Evolutionary conservation across 768 basidiomycete species (phyloP).

Genomic region (Mycena filopes): DNA sequence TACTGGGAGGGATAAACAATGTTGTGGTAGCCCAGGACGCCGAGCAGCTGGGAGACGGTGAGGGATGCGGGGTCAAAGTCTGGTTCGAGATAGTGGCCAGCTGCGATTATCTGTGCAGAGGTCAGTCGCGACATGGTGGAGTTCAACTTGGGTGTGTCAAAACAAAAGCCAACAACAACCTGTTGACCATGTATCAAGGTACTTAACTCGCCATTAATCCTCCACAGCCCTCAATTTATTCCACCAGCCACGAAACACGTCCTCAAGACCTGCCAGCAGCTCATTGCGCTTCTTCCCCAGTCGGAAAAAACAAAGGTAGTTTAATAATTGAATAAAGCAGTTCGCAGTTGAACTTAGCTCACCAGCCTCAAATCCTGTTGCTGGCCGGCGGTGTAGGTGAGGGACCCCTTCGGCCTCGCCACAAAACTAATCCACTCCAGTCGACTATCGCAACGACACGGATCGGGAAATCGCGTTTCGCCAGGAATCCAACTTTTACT

Average conservation of each 20-base stretch:
- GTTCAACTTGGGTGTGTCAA: too few species aligned
- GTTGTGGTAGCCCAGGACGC: slow-evolving; percentile 81
- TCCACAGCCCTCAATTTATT: not conserved
- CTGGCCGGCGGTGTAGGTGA: slow-evolving; percentile 65
- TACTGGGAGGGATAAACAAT: slow-evolving; percentile 78
- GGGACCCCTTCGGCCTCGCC: not conserved
- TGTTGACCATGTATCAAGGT: slow-evolving; percentile 21
- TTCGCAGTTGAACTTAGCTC: slow-evolving; percentile 5
- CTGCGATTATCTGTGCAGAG: slow-evolving; percentile 77
- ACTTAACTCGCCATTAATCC: not conserved
- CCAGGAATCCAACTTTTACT: slow-evolving; percentile 88
- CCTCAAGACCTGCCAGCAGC: slow-evolving; percentile 61
- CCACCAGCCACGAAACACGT: slow-evolving; percentile 61
- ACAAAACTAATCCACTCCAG: slow-evolving; percentile 31
- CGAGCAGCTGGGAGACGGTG: slow-evolving; percentile 85
- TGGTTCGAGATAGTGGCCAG: slow-evolving; percentile 82
- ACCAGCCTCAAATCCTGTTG: slow-evolving; percentile 75
- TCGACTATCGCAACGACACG: slow-evolving; percentile 80
- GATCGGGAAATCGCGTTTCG: slow-evolving; percentile 81
- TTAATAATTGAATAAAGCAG: not conserved
- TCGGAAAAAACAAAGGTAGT: slow-evolving; percentile 64
- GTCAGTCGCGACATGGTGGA: slow-evolving; percentile 77
- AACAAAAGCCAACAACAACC: not conserved
- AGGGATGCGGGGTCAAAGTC: slow-evolving; percentile 80
- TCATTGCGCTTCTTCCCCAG: slow-evolving; percentile 60